Conservation (phyloP, 2,329 filamentous ascomycete species). For the Trichophyton schoenleinii region DNA sequence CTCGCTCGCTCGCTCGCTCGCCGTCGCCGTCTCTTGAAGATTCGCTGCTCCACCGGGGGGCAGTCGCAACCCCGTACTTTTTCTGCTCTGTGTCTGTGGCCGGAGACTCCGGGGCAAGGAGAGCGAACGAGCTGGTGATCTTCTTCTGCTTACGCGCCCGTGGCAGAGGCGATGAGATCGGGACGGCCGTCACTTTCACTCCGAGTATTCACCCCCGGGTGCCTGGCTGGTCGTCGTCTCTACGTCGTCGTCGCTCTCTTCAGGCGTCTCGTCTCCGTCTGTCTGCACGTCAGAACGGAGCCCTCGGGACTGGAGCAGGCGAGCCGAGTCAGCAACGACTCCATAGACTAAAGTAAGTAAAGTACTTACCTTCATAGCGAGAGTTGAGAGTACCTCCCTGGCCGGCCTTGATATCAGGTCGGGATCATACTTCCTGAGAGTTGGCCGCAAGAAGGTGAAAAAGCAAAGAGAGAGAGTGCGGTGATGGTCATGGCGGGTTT, state of each 20-base stretch:
- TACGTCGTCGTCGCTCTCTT: too few relatives aligned
- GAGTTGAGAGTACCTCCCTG: background rate
- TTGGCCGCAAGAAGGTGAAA: background rate
- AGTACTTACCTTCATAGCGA: background rate
- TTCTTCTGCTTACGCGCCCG: background rate
- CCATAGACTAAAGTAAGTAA: background rate
- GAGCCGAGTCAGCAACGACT: background rate
- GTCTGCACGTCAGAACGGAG: background rate
- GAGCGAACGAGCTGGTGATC: background rate
- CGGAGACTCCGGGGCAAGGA: background rate
- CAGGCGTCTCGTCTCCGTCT: too few relatives aligned
- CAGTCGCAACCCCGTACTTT: background rate
- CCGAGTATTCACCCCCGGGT: background rate
- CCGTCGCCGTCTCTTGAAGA: background rate
- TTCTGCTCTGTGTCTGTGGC: background rate
- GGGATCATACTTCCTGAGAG: background rate
- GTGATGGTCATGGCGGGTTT: constrained; percentile 14
- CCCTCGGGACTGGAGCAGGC: background rate
- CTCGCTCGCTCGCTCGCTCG: background rate
- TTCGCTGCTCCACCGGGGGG: background rate
- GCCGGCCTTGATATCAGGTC: background rate
- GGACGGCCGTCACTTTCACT: background rate
- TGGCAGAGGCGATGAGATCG: background rate
- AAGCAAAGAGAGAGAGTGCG: background rate
- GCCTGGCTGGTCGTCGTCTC: too few relatives aligned